Base-by-base conservation (phyloP, 106 monocot genomes). In the Chionographis japonica region DNA sequence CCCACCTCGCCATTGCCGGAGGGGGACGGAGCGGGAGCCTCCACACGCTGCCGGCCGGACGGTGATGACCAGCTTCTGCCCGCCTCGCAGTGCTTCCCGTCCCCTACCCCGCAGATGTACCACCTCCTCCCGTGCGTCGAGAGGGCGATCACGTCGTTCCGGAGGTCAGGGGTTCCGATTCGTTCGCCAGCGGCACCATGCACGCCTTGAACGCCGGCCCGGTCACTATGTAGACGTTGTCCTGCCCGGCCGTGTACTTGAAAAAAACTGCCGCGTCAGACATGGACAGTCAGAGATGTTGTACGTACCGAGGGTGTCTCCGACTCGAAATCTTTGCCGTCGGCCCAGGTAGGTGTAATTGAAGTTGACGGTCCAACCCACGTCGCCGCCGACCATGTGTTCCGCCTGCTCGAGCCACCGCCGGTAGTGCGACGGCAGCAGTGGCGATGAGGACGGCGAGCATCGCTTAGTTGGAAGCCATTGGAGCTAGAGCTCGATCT, bases 291-390 rank as follows among this genome's bases (percentile, higher is more conserved):
- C 9, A 46, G 27, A 27, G 27, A 27, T 46, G 5, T 46, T 2
- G 14, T 4, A 27, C 50, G 5, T 37, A 66, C 66, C 19, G 50
- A 67, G 36, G 8, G 50, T 53, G 67, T 67, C 67, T 50, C 67
- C 67, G 52, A 67, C 67, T 15, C 4, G 4, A 67, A 67, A 36
- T 36, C n/a, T 50, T 54, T 53, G 52, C 15, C 54, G 4, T 27
- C n/a, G 37, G 54, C 52, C 67, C 67, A 67, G 39, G 67, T 36
- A n/a, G 37, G 14, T 39, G 39, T 54, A 67, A 50, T 67, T n/a
- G 67, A 54, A 67, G 37, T n/a, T 5, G 0, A 51, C 35, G 14
- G 5, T 35, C 52, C 64, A 62, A 27, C 69, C 61, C 40, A 19
- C 27, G 76, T 11, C 68, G 12, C 20, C 69, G 52, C 54, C 76